Evolutionary conservation across 140 eudicot genomes (phyloP), one percentile per base, ranked within the genome.

Genomic region (Anethum foeniculum): DNA sequence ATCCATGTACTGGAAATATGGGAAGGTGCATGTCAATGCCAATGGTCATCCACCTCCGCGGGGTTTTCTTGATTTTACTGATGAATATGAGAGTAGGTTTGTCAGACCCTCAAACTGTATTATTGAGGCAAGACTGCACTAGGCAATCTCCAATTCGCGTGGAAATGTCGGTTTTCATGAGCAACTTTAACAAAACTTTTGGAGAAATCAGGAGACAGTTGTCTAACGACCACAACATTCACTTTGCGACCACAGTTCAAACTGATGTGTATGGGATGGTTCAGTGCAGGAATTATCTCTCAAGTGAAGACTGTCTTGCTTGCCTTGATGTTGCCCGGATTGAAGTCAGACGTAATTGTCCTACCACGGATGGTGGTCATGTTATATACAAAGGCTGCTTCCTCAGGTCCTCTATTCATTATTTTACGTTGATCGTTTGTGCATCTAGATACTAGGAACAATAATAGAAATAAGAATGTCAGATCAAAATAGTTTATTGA

Each of bases 241-340:
- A 38, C 77, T 71, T 71, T 38, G 77, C 48, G 1, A 36, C 48
- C 3, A 43, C 51, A 10, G 27, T 36, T 71, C 15, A 39, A 71
- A 71, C 51, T 6, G 48, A 36, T 71, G 48, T 71, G 32, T 71
- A 36, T 71, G 77, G 49, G 16, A 38, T 71, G 77, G 77, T 71
- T 21, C 77, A 71, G 49, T 71, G 77, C 49, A 71, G 51, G 32
- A 71, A 71, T 7, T 71, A 39, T 71, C 77, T 71, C 6, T 71
- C 77, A 25, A 38, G 18, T 71, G 77, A 48, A 71, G 77, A 71
- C n/a, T 71, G 77, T 39, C 12, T 71, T 23, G 28, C 77, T 71
- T 71, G 77, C 77, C 48, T 36, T 38, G 51, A 71, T 71, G 25
- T 21, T 71, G 51, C 77, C 32, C 15, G 15, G 51, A 6, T n/a